Base-by-base conservation (phyloP, 208 protist genomes). In the Wallacemonas sp. region DNA sequence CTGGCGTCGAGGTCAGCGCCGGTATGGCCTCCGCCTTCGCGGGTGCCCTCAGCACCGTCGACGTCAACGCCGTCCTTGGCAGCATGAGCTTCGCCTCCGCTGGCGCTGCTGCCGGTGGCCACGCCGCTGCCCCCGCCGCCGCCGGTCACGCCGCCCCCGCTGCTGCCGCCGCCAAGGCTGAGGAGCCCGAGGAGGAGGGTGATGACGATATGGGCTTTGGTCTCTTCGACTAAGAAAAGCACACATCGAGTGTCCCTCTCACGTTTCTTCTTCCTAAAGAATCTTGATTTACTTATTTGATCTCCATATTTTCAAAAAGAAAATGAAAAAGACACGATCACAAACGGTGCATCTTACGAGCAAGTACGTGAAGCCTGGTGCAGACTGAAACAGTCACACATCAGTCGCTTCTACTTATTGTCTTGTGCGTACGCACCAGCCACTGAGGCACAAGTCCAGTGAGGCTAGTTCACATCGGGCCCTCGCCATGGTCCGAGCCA, bases 191-290 rank as follows among this genome's bases (percentile, higher is more conserved):
- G 68, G 83, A 92, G 75, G 86, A 94, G 72, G 91, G 74, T 21
- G 88, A 94, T 56, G 88, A 93, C 70, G 87, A 92, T 46, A 93
- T 92, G 81, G 87, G 87, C 73, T 90, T 96, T 61, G 88, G 87
- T 78, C 82, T 93, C 52, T 93, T 95, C 68, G 88, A 95, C 90
- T 95, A 94, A 89, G 52, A 16, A 32, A 14, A 3, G 39, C 6
- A 12, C 29, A n/a, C 49, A 11, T 6, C 19, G 8, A 16, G 49
- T 57, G 49, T 6, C 4, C 48, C 19, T 41, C 54, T 12, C 1
- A 38, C 32, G 12, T 24, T 57, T 61, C 34, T 41, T 61, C 0
- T 54, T 49, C 38, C 11, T 16, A 11, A 17, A 14, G 32, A 34
- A 19, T 38, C 52, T 14, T 43, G 4, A 43, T 58, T 58, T 58